Conservation (phyloP, 2,329 filamentous ascomycete species). For the Ophiognomonia clavigignenti-juglandacearum region DNA sequence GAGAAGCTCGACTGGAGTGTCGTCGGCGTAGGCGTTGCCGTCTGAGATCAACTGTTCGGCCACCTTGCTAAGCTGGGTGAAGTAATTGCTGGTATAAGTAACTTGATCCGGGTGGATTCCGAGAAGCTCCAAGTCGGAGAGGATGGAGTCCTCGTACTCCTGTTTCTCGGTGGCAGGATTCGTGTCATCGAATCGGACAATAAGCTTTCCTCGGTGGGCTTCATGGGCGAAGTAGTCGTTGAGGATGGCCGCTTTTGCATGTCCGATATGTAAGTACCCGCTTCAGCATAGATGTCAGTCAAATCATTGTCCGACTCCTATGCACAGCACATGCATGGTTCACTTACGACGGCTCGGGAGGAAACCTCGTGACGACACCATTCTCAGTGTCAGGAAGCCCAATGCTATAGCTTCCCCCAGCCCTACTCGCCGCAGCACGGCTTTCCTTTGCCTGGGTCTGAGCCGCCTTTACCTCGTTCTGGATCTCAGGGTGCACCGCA, state of each 20-base stretch:
- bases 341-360: conserved; percentile 82
- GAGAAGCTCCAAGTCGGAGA: conserved; percentile 87
- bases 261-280: conserved; percentile 91
- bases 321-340: too few relatives aligned
- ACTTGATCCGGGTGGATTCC: conserved; percentile 84
- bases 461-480: conserved; percentile 63
- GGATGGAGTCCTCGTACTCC: conserved; percentile 90
- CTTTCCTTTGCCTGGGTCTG: conserved; percentile 66
- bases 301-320: not conserved
- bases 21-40: conserved; percentile 89
- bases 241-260: conserved; percentile 87
- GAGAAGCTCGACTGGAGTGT: conserved; percentile 87
- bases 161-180: conserved; percentile 97
- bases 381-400: conserved; percentile 78
- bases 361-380: conserved; percentile 87
- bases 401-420: conserved; percentile 85
- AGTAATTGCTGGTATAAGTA: conserved; percentile 93
- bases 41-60: conserved; percentile 79
- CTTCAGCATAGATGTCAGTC: conserved; percentile 24
- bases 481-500: conserved; percentile 71
- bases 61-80: conserved; percentile 84
- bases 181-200: conserved; percentile 93
- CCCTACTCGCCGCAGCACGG: conserved; percentile 64
- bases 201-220: conserved; percentile 84
- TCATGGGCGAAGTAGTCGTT: conserved; percentile 97